Conservation (phyloP, 345 rosid genomes). For the Camelina laxa region DNA sequence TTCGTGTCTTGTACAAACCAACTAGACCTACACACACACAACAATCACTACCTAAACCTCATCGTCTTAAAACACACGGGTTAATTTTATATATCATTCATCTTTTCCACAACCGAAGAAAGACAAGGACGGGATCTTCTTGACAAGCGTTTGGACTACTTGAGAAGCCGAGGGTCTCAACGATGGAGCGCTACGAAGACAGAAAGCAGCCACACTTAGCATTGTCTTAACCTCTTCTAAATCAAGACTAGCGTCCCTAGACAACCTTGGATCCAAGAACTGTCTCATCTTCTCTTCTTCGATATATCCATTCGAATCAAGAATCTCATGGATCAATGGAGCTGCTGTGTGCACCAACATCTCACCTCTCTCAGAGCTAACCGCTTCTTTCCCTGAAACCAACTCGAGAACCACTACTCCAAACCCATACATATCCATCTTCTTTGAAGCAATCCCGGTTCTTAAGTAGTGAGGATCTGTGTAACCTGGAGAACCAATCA, state of each 20-base stretch:
- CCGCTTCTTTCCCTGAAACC: constrained; percentile 75
- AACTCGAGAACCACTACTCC: constrained; percentile 83
- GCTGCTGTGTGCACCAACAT: constrained; percentile 54
- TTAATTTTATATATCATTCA: constrained; percentile 16
- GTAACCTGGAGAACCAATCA: constrained; percentile 91
- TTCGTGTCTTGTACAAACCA: not conserved
- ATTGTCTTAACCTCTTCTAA: constrained; percentile 61
- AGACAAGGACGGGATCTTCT: constrained; percentile 49
- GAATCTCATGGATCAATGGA: constrained; percentile 41
- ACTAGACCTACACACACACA: constrained; percentile 19
- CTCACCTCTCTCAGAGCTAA: constrained; percentile 63
- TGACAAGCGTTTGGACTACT: constrained; percentile 48
- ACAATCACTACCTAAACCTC: constrained; percentile 40
- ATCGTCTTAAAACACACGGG: constrained; percentile 11
- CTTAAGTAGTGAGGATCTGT: constrained; percentile 85
- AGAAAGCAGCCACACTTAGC: constrained; percentile 55
- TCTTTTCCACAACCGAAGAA: constrained; percentile 32
- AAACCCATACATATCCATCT: constrained; percentile 80
- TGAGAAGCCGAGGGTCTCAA: constrained; percentile 68
- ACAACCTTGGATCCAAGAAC: constrained; percentile 67
- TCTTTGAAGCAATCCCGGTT: constrained; percentile 80
- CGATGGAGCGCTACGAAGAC: constrained; percentile 57
- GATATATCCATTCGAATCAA: constrained; percentile 10
- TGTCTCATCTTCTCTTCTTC: constrained; percentile 41
- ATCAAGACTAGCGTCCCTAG: constrained; percentile 50